Evolutionary conservation across 1,284 basidiomycete genomes (phyloP).

Genomic region (Mycena sp.): DNA sequence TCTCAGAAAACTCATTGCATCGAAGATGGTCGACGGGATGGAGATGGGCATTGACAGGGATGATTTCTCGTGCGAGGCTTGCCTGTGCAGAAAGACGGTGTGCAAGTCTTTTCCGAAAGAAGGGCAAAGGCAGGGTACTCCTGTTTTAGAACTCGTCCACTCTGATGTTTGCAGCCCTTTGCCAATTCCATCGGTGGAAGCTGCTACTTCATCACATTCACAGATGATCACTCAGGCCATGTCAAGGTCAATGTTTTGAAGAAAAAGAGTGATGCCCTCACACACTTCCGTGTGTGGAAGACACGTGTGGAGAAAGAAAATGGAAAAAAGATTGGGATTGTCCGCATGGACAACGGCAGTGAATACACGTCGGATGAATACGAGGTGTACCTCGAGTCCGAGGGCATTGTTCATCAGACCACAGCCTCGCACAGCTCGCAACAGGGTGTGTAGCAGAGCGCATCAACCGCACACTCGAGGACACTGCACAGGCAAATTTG

Average conservation of each 20-base stretch:
- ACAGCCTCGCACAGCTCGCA: conserved; percentile 1
- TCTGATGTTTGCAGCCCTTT: conserved; percentile 49
- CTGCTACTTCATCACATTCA: conserved; percentile 33
- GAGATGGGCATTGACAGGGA: neutral
- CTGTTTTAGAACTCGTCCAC: neutral
- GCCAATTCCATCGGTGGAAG: conserved; percentile 9
- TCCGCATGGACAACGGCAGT: conserved; percentile 3
- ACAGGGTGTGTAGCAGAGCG: conserved; percentile 40
- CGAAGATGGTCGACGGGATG: too few relatives aligned
- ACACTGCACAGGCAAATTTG: conserved; percentile 31
- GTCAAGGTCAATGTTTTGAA: conserved; percentile 1
- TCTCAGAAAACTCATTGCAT: too few relatives aligned
- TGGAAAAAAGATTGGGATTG: neutral
- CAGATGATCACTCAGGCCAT: conserved; percentile 22
- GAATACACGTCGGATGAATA: conserved; percentile 22
- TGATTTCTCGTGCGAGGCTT: neutral
- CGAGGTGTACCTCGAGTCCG: too few relatives aligned
- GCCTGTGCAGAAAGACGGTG: neutral
- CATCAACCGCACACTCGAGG: conserved; percentile 35
- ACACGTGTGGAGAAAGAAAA: conserved; percentile 9
- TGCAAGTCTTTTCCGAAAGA: neutral
- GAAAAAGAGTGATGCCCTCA: neutral
- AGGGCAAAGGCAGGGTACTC: neutral
- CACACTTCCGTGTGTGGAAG: conserved; percentile 30
- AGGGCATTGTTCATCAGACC: too few relatives aligned